These are phyloP conservation scores for Magnolia officinalis DNA, from an alignment of 164 flowering plant species.

Conservation along the genomic window DNA sequence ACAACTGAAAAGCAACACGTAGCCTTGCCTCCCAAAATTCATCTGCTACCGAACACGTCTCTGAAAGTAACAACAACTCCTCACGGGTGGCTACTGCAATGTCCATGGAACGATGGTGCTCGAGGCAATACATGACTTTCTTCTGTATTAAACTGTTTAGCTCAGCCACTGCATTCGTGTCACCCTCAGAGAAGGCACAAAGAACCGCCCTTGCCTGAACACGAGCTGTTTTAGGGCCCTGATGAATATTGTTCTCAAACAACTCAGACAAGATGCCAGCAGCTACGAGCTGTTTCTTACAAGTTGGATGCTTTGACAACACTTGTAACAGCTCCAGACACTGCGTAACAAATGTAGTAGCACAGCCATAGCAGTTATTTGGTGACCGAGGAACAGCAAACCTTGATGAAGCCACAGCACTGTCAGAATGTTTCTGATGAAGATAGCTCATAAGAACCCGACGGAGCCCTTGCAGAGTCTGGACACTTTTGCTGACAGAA, in stretches of 20 bases:
- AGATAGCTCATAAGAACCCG: conserved; percentile 85
- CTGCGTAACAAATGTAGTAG: conserved; percentile 87
- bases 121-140: conserved; percentile 93
- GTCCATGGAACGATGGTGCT: conserved; percentile 98
- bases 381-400: conserved; percentile 74
- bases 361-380: conserved; percentile 99
- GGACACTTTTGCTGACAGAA: conserved; percentile 99
- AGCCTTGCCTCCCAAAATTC: conserved; percentile 98
- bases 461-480: conserved; percentile 98
- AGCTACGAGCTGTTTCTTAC: conserved; percentile 88
- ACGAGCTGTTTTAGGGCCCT: conserved; percentile 91
- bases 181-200: conserved; percentile 93
- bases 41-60: conserved; percentile 87
- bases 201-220: conserved; percentile 92
- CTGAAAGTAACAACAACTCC: conserved; percentile 89
- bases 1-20: conserved; percentile 85
- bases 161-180: conserved; percentile 76
- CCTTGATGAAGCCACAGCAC: conserved; percentile 47
- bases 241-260: conserved; percentile 97
- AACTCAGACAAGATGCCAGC: conserved; percentile 87
- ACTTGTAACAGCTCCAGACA: conserved; percentile 89
- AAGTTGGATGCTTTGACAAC: conserved; percentile 68
- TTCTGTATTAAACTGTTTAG: conserved; percentile 77
- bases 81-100: conserved; percentile 87
- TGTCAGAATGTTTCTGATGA: conserved; percentile 73